A percentile compares a stretch with the other conserved stretches of the same genome.
phyloP scores from a whole-genome alignment of 2,329 filamentous ascomycete species.

The Fusarium pininemorale region DNA sequence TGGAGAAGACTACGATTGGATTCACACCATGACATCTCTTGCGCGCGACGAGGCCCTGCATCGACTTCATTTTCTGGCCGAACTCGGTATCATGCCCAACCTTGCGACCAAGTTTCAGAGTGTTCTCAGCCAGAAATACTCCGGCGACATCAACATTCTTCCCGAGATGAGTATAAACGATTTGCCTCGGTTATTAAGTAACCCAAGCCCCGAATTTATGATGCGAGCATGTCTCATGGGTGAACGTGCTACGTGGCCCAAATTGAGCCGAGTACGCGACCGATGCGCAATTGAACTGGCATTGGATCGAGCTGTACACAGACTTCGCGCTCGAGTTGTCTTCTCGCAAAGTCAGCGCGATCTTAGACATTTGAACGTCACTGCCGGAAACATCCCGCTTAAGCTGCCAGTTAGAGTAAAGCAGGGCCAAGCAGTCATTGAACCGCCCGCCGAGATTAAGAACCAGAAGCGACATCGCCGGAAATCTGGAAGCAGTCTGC shows the following conservation, averaged over 20 bases:
- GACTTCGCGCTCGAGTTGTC: constrained; percentile 72
- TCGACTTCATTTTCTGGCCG: constrained; percentile 80
- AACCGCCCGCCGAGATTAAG: constrained; percentile 39
- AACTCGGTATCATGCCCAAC: constrained; percentile 83
- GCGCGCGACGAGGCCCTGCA: constrained; percentile 84
- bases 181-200: constrained; percentile 79
- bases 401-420: constrained; percentile 30
- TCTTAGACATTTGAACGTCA: constrained; percentile 57
- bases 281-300: constrained; percentile 90
- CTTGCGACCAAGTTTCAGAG: constrained; percentile 80
- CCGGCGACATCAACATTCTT: constrained; percentile 93
- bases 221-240: constrained; percentile 77
- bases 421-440: constrained; percentile 27
- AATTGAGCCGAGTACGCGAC: constrained; percentile 84
- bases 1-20: constrained; percentile 62
- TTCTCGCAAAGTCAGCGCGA: constrained; percentile 74
- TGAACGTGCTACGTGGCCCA: constrained; percentile 91
- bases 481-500: constrained; percentile 61
- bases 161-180: constrained; percentile 80
- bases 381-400: constrained; percentile 42
- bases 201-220: constrained; percentile 91
- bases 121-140: constrained; percentile 89
- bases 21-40: constrained; percentile 74
- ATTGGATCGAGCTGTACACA: constrained; percentile 77
- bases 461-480: constrained; percentile 54